A percentile compares a stretch with the other conserved stretches of the same genome.
Evolutionary conservation across 805 yeast genomes (phyloP).

Genomic region (Torulaspora maleeae): DNA sequence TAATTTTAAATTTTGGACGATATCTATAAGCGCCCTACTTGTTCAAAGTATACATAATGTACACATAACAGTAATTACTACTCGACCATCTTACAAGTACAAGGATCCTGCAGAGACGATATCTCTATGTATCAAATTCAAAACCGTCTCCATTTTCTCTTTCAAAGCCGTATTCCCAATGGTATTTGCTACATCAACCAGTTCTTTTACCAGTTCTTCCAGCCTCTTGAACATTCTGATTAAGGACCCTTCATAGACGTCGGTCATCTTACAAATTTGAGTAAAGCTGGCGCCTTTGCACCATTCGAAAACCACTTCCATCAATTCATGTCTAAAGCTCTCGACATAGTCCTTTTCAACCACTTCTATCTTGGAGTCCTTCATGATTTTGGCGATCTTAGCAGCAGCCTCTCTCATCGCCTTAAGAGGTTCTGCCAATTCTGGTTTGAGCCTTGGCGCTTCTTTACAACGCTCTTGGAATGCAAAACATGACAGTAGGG

Average conservation of each 20-base stretch:
- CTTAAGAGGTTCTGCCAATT: constrained; percentile 86
- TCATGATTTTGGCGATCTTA: constrained; percentile 81
- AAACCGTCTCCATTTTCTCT: constrained; percentile 81
- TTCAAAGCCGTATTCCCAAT: constrained; percentile 87
- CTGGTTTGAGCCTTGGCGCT: constrained; percentile 78
- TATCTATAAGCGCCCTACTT: background rate
- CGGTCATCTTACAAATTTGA: constrained; percentile 97
- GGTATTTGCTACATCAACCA: constrained; percentile 86
- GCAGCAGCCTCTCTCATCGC: constrained; percentile 87
- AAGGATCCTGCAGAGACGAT: constrained; percentile 95
- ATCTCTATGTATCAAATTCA: constrained; percentile 87
- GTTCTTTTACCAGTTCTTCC: constrained; percentile 87
- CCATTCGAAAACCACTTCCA: constrained; percentile 98
- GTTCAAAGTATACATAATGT: background rate
- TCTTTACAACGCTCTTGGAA: constrained; percentile 95
- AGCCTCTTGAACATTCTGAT: constrained; percentile 91
- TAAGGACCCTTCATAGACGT: constrained; percentile 94
- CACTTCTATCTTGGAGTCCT: constrained; percentile 84
- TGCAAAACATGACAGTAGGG: constrained; percentile 88
- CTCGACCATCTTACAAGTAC: constrained; percentile 43
- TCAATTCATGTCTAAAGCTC: constrained; percentile 83
- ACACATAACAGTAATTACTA: background rate
- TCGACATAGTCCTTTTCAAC: constrained; percentile 91
- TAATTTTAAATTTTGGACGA: background rate
- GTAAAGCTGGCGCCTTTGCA: constrained; percentile 94